phyloP scores from a whole-genome alignment of 208 protist genomes.

The Trypanosoma theileri region DNA sequence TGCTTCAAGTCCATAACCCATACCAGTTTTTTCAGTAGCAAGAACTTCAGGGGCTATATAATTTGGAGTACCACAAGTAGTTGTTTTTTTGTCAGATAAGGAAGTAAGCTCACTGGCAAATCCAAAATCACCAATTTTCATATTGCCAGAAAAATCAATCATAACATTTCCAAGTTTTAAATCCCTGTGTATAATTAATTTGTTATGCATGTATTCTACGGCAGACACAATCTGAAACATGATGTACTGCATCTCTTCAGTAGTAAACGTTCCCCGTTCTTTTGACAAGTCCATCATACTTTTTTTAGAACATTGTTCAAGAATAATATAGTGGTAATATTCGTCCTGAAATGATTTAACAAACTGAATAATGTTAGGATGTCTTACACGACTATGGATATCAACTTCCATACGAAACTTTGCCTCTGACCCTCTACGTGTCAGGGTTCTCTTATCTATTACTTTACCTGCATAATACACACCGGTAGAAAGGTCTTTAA shows the following conservation, averaged over 20 bases:
- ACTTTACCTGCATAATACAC: slow-evolving; percentile 66
- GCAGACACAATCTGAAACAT: slow-evolving; percentile 87
- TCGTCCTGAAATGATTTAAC: slow-evolving; percentile 57
- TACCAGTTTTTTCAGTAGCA: slow-evolving; percentile 32
- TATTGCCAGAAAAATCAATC: slow-evolving; percentile 69
- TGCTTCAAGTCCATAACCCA: slow-evolving; percentile 88
- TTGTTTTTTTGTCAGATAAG: slow-evolving; percentile 48
- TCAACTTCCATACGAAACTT: slow-evolving; percentile 66
- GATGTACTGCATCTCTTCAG: slow-evolving; percentile 65
- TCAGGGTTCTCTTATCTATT: slow-evolving; percentile 52
- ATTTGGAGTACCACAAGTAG: slow-evolving; percentile 95
- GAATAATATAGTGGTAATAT: slow-evolving; percentile 69
- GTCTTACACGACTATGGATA: slow-evolving; percentile 56
- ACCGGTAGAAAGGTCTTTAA: slow-evolving; percentile 38
- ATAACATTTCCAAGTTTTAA: slow-evolving; percentile 93
- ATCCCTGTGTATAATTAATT: slow-evolving; percentile 77
- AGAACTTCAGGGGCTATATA: slow-evolving; percentile 95
- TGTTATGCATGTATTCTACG: slow-evolving; percentile 81
- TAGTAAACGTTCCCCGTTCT: slow-evolving; percentile 39
- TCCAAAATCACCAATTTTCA: slow-evolving; percentile 95
- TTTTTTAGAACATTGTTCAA: slow-evolving; percentile 59
- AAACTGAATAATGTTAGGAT: slow-evolving; percentile 75
- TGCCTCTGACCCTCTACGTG: slow-evolving; percentile 33
- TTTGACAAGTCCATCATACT: slow-evolving; percentile 60
- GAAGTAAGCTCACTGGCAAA: slow-evolving; percentile 58